phyloP scores from a whole-genome alignment of 306 rosid genomes.

The Cucumis melo region DNA sequence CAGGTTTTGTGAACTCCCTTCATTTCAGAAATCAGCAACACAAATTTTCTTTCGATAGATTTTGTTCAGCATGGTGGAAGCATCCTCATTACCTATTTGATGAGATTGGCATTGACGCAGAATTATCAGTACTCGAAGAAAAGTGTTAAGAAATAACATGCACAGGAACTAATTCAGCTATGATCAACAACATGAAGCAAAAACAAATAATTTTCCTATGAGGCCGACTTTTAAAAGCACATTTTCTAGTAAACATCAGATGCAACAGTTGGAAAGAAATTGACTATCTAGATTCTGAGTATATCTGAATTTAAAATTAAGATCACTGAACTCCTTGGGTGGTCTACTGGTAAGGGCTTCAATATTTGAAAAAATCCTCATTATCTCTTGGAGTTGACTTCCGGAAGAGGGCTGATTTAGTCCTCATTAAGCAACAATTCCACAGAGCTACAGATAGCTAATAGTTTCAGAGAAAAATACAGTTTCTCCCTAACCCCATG shows the following conservation, averaged over 20 bases:
- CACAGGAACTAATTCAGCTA: background rate
- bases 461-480: background rate
- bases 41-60: background rate
- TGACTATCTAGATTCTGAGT: background rate
- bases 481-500: background rate
- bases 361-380: background rate
- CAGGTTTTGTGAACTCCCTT: slow-evolving; percentile 1
- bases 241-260: background rate
- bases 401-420: background rate
- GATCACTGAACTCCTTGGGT: background rate
- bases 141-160: background rate
- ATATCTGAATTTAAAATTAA: background rate
- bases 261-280: background rate
- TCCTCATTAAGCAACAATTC: background rate
- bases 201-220: background rate
- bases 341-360: background rate
- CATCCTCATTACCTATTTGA: slow-evolving; percentile 1
- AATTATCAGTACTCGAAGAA: background rate
- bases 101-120: background rate
- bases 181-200: background rate
- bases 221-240: background rate
- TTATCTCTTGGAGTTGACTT: background rate
- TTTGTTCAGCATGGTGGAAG: slow-evolving; percentile 9
- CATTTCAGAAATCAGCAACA: background rate
- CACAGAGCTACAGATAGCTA: background rate